phyloP scores from a whole-genome alignment of 345 rosid species.

The Nasturtium officinale region DNA sequence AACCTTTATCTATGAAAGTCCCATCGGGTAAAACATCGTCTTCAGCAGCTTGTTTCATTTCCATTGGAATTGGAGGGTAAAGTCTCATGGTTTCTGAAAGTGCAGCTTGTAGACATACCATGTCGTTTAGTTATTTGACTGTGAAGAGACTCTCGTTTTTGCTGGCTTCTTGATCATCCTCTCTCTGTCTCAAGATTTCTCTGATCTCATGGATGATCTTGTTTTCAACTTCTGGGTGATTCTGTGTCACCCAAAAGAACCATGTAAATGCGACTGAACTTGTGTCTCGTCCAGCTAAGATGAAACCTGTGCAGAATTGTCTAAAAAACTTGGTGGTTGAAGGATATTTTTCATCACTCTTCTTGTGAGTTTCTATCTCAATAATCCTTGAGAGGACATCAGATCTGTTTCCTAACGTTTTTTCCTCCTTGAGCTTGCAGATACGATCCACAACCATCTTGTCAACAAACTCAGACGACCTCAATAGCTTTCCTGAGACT shows the following conservation, averaged over 20 bases:
- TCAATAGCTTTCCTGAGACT: slow-evolving; percentile 52
- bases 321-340: slow-evolving; percentile 39
- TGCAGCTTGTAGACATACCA: slow-evolving; percentile 62
- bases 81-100: slow-evolving; percentile 58
- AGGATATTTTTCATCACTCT: slow-evolving; percentile 44
- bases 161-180: slow-evolving; percentile 8
- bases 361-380: slow-evolving; percentile 44
- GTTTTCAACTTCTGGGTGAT: slow-evolving; percentile 48
- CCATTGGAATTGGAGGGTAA: slow-evolving; percentile 68
- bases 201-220: slow-evolving; percentile 39
- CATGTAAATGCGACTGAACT: slow-evolving; percentile 54
- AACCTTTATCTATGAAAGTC: slow-evolving; percentile 52
- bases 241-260: slow-evolving; percentile 55
- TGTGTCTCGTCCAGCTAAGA: slow-evolving; percentile 67
- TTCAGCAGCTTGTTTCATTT: slow-evolving; percentile 53
- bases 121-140: slow-evolving; percentile 46
- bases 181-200: slow-evolving; percentile 32
- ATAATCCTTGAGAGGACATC: slow-evolving; percentile 71
- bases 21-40: slow-evolving; percentile 68
- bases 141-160: slow-evolving; percentile 35
- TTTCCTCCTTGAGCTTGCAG: slow-evolving; percentile 47
- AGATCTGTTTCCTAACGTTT: slow-evolving; percentile 29
- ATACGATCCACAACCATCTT: slow-evolving; percentile 47
- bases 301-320: slow-evolving; percentile 55
- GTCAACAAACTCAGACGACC: slow-evolving; percentile 49